Base-by-base conservation (phyloP, 768 basidiomycete species). In the Dacryopinax primogenitus region DNA sequence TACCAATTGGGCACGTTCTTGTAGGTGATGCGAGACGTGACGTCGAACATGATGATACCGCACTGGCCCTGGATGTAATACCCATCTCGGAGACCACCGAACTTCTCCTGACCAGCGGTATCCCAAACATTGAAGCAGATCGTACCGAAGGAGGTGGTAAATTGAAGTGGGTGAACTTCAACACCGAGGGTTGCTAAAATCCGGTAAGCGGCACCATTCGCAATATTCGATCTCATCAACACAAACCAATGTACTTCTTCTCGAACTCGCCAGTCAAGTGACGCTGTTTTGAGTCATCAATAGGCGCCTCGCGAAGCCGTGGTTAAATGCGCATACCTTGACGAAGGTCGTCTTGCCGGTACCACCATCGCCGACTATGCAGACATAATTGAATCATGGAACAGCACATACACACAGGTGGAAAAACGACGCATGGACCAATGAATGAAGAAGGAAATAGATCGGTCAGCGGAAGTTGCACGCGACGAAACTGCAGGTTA, bases 1-100 rank as follows among this genome's bases (percentile, higher is more conserved):
- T 98, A 95, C 96, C 96, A 99, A 83, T 98, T 99, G 71, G 96
- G 96, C 34, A 99, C 96, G 76, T 97, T 98, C 83, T 98, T 98
- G 83, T 99, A 99, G 65, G 96, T 99, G 84, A 98, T 99, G 73
- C 96, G 87, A 64, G 96, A 96, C 66, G 96, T 98, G 69, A 98
- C 95, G 73, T 92, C 96, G 81, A 98, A 98, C 96, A 99, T 98
- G 85, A 99, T 98, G 82, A 99, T 98, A 72, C 96, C 96, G 74
- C 93, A 98, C 78, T 99, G 96, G 72, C 93, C 93, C 78, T 94
- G 91, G 75, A 92, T 92, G 78, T 92, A 92, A 78, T 92, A 93
- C 51, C 94, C 93, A 77, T 96, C 93, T 69, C 93, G 90, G 68
- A 97, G 88, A 74, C 93, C 94, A 80, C 95, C 96, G 70, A 99